phyloP scores from a whole-genome alignment of 2,329 filamentous ascomycete species.

The Aspergillus sp. region DNA sequence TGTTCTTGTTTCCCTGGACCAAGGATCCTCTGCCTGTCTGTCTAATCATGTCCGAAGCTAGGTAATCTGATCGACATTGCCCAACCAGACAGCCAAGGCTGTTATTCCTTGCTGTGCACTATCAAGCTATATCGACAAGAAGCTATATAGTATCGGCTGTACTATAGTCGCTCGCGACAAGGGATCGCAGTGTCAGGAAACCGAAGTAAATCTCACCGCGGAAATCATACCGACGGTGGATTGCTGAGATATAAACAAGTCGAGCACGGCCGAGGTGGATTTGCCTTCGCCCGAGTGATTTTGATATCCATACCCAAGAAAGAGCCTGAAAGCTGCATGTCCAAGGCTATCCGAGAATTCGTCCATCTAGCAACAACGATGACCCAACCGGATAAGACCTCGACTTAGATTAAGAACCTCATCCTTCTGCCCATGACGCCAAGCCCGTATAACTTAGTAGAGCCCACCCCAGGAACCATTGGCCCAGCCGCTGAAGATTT shows the following conservation, averaged over 20 bases:
- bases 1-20: conserved; percentile 32
- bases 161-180: conserved; percentile 47
- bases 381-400: conserved; percentile 14
- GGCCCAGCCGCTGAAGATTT: conserved; percentile 8
- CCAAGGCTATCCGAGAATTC: conserved; percentile 14
- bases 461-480: conserved; percentile 15
- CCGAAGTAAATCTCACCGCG: conserved; percentile 29
- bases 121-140: conserved; percentile 70
- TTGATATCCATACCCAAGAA: conserved; percentile 13
- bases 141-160: conserved; percentile 61
- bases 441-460: conserved; percentile 11
- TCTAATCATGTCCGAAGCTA: conserved; percentile 75
- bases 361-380: conserved; percentile 16
- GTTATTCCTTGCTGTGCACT: conserved; percentile 62
- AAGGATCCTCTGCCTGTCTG: conserved; percentile 59
- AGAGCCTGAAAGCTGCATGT: conserved; percentile 12
- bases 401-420: conserved; percentile 13
- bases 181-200: conserved; percentile 32
- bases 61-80: conserved; percentile 55
- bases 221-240: conserved; percentile 24
- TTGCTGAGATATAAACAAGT: conserved; percentile 21
- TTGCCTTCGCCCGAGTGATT: conserved; percentile 13
- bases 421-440: conserved; percentile 13
- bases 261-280: conserved; percentile 13
- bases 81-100: conserved; percentile 39